Conservation (phyloP, 768 basidiomycete genomes). For the Leucosporidium scottii region DNA sequence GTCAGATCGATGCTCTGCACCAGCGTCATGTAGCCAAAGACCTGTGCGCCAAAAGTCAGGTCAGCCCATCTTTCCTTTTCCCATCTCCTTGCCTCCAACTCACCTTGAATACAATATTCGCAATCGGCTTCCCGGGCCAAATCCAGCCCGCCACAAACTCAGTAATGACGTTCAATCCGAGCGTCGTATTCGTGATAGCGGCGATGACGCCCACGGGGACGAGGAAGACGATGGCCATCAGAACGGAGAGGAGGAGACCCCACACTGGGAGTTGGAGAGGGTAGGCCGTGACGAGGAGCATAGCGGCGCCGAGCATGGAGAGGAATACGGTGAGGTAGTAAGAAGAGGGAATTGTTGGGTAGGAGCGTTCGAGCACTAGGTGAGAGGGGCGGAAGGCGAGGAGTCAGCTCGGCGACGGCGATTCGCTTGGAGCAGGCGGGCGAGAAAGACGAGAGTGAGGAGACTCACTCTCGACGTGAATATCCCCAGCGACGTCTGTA, state of each 20-base stretch:
- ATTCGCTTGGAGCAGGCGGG: not conserved
- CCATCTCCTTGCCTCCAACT: not conserved
- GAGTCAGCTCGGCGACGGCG: not conserved
- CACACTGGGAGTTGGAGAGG: slow-evolving; percentile 39
- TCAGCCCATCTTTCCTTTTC: not conserved
- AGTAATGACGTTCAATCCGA: slow-evolving; percentile 40
- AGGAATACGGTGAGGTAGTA: slow-evolving; percentile 30
- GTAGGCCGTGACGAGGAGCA: slow-evolving; percentile 27
- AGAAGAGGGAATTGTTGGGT: slow-evolving; percentile 19
- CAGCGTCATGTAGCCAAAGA: slow-evolving; percentile 37
- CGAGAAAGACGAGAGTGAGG: too few relatives aligned
- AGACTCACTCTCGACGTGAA: slow-evolving; percentile 25
- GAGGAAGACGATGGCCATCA: slow-evolving; percentile 35
- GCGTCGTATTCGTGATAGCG: slow-evolving; percentile 23
- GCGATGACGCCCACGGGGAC: slow-evolving; percentile 28
- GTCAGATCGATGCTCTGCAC: slow-evolving; percentile 36
- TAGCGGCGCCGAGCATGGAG: slow-evolving; percentile 24
- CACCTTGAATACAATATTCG: slow-evolving; percentile 39
- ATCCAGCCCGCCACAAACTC: slow-evolving; percentile 40
- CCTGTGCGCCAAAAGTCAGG: not conserved
- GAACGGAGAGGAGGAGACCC: slow-evolving; percentile 36
- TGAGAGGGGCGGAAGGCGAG: not conserved
- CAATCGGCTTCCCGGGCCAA: slow-evolving; percentile 36
- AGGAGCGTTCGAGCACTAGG: slow-evolving; percentile 29
- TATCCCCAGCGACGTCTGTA: slow-evolving; percentile 10